Percentiles rank a stretch among this genome's conserved stretches.
Conservation (phyloP, 2,329 filamentous ascomycete genomes). For the Aureobasidium lini region DNA sequence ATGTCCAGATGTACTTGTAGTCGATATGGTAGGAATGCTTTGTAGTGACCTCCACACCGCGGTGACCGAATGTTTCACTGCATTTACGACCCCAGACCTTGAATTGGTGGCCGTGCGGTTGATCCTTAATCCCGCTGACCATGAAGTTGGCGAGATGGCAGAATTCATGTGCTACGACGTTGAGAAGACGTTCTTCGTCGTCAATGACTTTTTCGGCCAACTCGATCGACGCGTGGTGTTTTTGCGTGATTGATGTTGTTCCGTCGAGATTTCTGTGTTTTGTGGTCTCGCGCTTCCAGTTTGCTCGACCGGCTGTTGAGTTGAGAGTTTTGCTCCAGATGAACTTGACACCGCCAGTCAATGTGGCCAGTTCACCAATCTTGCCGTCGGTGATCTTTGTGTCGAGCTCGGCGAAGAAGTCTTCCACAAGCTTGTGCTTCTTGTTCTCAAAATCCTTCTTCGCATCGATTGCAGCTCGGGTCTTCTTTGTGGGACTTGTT, state of each 20-base stretch:
- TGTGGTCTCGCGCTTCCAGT: constrained; percentile 41
- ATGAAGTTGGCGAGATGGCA: constrained; percentile 93
- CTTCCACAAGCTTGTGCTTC: constrained; percentile 56
- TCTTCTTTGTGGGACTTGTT: constrained; percentile 26
- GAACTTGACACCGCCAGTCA: constrained; percentile 63
- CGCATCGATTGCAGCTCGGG: constrained; percentile 27
- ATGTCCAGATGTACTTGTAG: constrained; percentile 87
- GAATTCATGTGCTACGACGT: constrained; percentile 93
- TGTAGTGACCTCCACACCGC: constrained; percentile 72
- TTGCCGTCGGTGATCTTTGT: constrained; percentile 52
- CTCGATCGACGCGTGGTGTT: constrained; percentile 65
- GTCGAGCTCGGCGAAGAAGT: constrained; percentile 66
- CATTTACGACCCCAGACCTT: constrained; percentile 62
- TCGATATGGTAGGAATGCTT: constrained; percentile 86
- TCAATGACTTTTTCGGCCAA: constrained; percentile 84
- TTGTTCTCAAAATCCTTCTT: constrained; percentile 55
- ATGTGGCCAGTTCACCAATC: constrained; percentile 50
- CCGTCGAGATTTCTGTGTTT: constrained; percentile 22
- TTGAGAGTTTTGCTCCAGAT: constrained; percentile 72
- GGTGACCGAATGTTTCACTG: constrained; percentile 50
- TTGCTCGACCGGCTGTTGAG: constrained; percentile 62
- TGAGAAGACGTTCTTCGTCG: constrained; percentile 67
- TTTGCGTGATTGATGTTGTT: constrained; percentile 21
- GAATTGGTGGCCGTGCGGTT: constrained; percentile 79
- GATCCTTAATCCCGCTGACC: constrained; percentile 64